Percentiles rank a stretch among this genome's conserved stretches.
phyloP scores from a whole-genome alignment of 345 rosid genomes.

The Salix purpurea region DNA sequence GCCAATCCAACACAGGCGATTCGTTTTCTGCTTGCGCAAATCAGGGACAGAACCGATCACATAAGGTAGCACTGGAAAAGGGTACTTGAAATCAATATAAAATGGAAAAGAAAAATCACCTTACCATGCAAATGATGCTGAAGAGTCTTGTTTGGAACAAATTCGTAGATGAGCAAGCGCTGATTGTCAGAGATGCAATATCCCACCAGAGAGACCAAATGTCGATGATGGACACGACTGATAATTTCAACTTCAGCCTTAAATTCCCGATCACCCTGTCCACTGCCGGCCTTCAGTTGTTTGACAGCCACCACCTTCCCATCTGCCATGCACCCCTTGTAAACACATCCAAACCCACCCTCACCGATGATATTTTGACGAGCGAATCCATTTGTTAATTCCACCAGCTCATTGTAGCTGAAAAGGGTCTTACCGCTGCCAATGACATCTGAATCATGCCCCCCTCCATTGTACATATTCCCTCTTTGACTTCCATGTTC shows the following conservation, averaged over 20 bases:
- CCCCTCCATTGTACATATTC: slow-evolving; percentile 27
- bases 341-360: slow-evolving; percentile 95
- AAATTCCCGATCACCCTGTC: slow-evolving; percentile 95
- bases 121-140: slow-evolving; percentile 93
- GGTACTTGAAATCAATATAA: not conserved
- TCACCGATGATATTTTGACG: slow-evolving; percentile 72
- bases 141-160: slow-evolving; percentile 82
- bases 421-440: slow-evolving; percentile 51
- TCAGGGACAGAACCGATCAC: not conserved
- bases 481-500: slow-evolving; percentile 48
- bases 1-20: slow-evolving; percentile 69
- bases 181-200: slow-evolving; percentile 61
- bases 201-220: slow-evolving; percentile 90
- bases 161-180: slow-evolving; percentile 81
- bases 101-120: slow-evolving; percentile 1
- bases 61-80: not conserved
- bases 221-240: slow-evolving; percentile 91
- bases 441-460: slow-evolving; percentile 47
- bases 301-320: slow-evolving; percentile 77
- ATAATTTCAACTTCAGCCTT: slow-evolving; percentile 95
- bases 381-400: slow-evolving; percentile 76
- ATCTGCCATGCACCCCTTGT: slow-evolving; percentile 49
- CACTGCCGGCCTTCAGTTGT: slow-evolving; percentile 92
- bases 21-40: slow-evolving; percentile 43
- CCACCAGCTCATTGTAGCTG: slow-evolving; percentile 70